Conservation (phyloP, 805 yeast species). For the Ogataea pini region DNA sequence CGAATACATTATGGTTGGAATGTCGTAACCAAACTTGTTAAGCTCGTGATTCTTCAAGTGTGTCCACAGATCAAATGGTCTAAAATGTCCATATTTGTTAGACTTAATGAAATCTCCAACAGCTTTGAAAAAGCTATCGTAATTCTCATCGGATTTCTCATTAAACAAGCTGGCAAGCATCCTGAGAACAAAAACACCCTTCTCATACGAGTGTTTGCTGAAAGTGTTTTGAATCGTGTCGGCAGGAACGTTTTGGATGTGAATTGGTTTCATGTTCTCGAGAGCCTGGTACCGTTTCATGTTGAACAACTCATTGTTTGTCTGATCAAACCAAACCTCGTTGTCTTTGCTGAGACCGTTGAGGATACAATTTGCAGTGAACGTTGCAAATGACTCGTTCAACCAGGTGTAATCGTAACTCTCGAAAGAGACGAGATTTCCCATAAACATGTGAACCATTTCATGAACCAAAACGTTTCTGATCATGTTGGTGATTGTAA, state of each 20-base stretch:
- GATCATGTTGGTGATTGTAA: slow-evolving; percentile 31
- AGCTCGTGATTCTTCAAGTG: slow-evolving; percentile 30
- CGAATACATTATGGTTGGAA: slow-evolving; percentile 53
- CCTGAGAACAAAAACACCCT: slow-evolving; percentile 57
- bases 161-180: slow-evolving; percentile 49
- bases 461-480: slow-evolving; percentile 69
- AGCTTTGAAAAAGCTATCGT: slow-evolving; percentile 33
- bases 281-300: slow-evolving; percentile 35
- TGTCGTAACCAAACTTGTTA: slow-evolving; percentile 39
- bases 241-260: slow-evolving; percentile 37
- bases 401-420: slow-evolving; percentile 73
- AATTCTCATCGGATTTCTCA: slow-evolving; percentile 33
- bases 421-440: slow-evolving; percentile 65
- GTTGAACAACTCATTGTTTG: slow-evolving; percentile 28
- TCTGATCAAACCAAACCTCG: slow-evolving; percentile 36
- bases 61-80: slow-evolving; percentile 56
- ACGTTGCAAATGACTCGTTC: slow-evolving; percentile 78
- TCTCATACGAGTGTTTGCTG: slow-evolving; percentile 52
- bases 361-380: slow-evolving; percentile 51
- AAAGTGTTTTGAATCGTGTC: slow-evolving; percentile 49
- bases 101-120: slow-evolving; percentile 41
- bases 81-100: slow-evolving; percentile 41
- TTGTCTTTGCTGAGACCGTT: slow-evolving; percentile 25
- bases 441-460: slow-evolving; percentile 79
- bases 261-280: slow-evolving; percentile 42